Evolutionary conservation across 148 eudicot genomes (phyloP).

Genomic region (Rheum nobile): DNA sequence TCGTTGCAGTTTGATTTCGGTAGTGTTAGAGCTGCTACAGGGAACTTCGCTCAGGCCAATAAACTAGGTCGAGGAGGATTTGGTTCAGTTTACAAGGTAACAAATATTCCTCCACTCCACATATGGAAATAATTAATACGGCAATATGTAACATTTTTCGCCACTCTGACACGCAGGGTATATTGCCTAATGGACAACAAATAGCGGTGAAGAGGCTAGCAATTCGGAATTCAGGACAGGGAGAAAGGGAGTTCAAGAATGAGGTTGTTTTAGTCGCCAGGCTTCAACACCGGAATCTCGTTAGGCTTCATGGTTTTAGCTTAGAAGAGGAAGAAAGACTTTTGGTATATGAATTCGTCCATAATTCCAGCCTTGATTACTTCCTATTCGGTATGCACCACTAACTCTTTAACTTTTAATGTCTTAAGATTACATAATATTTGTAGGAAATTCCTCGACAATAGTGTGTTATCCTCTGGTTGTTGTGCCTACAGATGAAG

Average conservation of each 20-base stretch:
- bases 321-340: slow-evolving; percentile 23
- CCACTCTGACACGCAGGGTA: slow-evolving; percentile 19
- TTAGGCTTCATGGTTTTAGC: slow-evolving; percentile 33
- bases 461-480: no score
- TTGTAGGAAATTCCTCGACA: no score
- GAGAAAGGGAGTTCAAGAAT: slow-evolving; percentile 30
- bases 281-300: slow-evolving; percentile 39
- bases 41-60: slow-evolving; percentile 9
- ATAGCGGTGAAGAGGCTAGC: slow-evolving; percentile 44
- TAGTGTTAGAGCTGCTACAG: not conserved
- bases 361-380: slow-evolving; percentile 26
- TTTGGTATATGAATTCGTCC: slow-evolving; percentile 31
- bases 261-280: slow-evolving; percentile 30
- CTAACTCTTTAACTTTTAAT: no score
- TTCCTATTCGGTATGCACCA: slow-evolving; percentile 19
- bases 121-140: no score
- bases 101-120: no score
- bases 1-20: slow-evolving; percentile 9
- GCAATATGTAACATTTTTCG: no score
- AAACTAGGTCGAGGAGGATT: slow-evolving; percentile 17
- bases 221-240: slow-evolving; percentile 19
- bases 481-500: not conserved
- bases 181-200: slow-evolving; percentile 20
- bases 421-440: no score
- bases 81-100: slow-evolving; percentile 14